Conservation (phyloP, 2,329 filamentous ascomycete species). For the Venturia asperata region DNA sequence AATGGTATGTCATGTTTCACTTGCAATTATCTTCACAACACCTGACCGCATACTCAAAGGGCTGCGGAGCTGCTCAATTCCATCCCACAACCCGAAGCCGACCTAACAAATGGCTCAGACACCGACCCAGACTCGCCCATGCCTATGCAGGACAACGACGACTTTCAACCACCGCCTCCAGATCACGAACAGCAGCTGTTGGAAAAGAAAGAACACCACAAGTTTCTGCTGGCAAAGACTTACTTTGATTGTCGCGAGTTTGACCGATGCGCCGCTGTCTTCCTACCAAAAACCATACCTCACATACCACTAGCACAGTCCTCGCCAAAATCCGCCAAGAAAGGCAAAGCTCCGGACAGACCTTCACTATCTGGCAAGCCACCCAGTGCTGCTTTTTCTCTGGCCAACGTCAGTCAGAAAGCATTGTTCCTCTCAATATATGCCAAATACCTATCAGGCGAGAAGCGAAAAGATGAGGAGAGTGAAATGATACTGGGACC, state of each 20-base stretch:
- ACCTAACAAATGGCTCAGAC: constrained; percentile 47
- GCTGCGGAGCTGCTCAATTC: constrained; percentile 88
- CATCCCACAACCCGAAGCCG: constrained; percentile 48
- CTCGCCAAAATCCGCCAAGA: constrained; percentile 35
- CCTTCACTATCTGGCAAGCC: constrained; percentile 24
- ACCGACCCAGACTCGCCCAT: constrained; percentile 52
- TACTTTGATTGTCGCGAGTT: constrained; percentile 94
- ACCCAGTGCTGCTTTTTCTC: constrained; percentile 26
- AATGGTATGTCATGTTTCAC: constrained; percentile 58
- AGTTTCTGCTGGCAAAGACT: constrained; percentile 84
- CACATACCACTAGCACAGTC: constrained; percentile 32
- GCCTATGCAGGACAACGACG: constrained; percentile 37
- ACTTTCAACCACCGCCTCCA: constrained; percentile 35
- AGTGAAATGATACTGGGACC: constrained; percentile 96
- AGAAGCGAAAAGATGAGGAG: constrained; percentile 94
- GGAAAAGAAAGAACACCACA: constrained; percentile 71
- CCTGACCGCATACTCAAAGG: constrained; percentile 48
- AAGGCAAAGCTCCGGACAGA: constrained; percentile 51
- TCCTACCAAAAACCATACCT: constrained; percentile 74
- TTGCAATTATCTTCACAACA: constrained; percentile 11
- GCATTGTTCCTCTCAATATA: constrained; percentile 89
- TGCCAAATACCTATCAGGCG: constrained; percentile 84
- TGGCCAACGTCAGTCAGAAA: constrained; percentile 68
- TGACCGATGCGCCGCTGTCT: constrained; percentile 85
- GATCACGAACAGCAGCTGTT: constrained; percentile 68